Evolutionary conservation across 164 flowering plant species (phyloP).

Genomic region (Aristolochia californica): DNA sequence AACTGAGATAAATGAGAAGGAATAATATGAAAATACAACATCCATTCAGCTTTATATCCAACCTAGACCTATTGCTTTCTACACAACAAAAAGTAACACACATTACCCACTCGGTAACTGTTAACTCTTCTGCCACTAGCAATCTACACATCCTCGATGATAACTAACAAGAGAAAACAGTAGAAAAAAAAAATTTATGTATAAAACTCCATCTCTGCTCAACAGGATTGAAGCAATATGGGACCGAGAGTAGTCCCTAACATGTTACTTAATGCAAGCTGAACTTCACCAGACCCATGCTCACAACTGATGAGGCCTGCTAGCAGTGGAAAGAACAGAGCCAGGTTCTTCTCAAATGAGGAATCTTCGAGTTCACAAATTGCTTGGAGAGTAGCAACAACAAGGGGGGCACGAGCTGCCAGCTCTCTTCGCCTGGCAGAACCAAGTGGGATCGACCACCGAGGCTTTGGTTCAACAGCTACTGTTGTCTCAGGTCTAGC

Average conservation of each 20-base stretch:
- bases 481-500: constrained; percentile 31
- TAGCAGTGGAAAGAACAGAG: constrained; percentile 62
- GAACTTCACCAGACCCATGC: constrained; percentile 91
- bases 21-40: constrained; percentile 8
- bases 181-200: constrained; percentile 11
- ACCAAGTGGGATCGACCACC: constrained; percentile 72
- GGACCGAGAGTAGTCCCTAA: constrained; percentile 72
- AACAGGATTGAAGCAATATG: constrained; percentile 72
- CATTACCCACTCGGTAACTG: constrained; percentile 13
- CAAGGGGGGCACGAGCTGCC: constrained; percentile 81
- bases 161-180: constrained; percentile 9
- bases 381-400: constrained; percentile 76
- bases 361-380: constrained; percentile 52
- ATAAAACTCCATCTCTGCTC: constrained; percentile 31
- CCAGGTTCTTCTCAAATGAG: constrained; percentile 55
- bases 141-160: constrained; percentile 34
- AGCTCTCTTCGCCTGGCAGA: constrained; percentile 79
- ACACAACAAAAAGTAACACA: constrained; percentile 16
- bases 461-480: constrained; percentile 16
- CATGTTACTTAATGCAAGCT: constrained; percentile 79
- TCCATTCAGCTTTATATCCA: constrained; percentile 11
- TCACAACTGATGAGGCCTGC: constrained; percentile 80
- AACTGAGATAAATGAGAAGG: constrained; percentile 21
- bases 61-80: constrained; percentile 5
- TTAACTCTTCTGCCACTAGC: constrained; percentile 30